Evolutionary conservation across 176 grass and related monocot species (phyloP).

Genomic region (Sorghum bicolor): Sorghum_bicolor_NCBIv3 NC_012876.2:1748001-1748500

Average conservation of each 20-base stretch:
- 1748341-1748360: conserved; percentile 44
- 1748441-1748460: conserved; percentile 13
- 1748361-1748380: conserved; percentile 59
- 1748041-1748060: conserved; percentile 55
- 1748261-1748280: conserved; percentile 96
- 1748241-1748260: conserved; percentile 96
- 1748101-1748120: conserved; percentile 53
- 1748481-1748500: conserved; percentile 11
- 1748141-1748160: conserved; percentile 93
- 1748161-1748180: conserved; percentile 76
- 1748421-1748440: conserved; percentile 50
- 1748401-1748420: conserved; percentile 51
- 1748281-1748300: conserved; percentile 79
- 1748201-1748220: conserved; percentile 24
- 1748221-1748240: background rate
- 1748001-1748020: background rate
- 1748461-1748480: background rate
- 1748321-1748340: conserved; percentile 99
- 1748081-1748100: conserved; percentile 58
- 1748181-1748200: conserved; percentile 11
- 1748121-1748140: conserved; percentile 62
- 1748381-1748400: conserved; percentile 50
- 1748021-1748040: conserved; percentile 35
- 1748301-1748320: conserved; percentile 97
- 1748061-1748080: conserved; percentile 58